Evolutionary conservation across 2,329 filamentous ascomycete species (phyloP), one percentile per base, ranked within the genome.

Genomic region (Blastomyces silverae): DNA sequence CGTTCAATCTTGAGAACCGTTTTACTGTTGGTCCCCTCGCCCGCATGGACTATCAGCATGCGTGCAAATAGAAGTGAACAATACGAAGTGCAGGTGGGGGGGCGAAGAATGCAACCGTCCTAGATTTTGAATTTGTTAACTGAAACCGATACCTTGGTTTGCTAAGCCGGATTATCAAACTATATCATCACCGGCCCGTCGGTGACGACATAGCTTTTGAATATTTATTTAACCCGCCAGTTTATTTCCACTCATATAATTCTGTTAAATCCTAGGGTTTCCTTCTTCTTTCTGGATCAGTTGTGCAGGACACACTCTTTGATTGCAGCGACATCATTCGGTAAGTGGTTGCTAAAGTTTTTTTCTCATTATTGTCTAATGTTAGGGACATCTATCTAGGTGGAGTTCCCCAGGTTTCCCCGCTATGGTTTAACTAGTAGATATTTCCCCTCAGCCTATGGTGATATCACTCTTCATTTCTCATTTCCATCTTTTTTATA

Each of bases 181-280:
- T 22, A 39, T 39, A 42, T 48, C 48, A 46, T 48, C 42, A 61
- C 31, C 44, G 17, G 20, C 42, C 44, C 44, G 44, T 34, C 31
- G 7, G 61, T 62, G 61, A 62, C 48, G 61, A 62, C 61, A 62
- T 62, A 55, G 28, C 48, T 55, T 37, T 10, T 8, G 34, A 31
- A 31, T 10, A 60, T 48, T 59, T 37, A 42, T 58, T 44, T 42
- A 59, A n/a, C n/a, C 37, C 37, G 3, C 37, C 37, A 44, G 22
- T 8, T 34, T 20, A n/a, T 48, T 46, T 20, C 10, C 37, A 11
- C 58, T 31, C 22, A 15, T 20, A 46, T 20, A 46, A 28, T 39
- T 46, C 11, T 20, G 10, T 39, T 42, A 22, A 60, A 48, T 8
- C 44, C 57, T 46, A n/a, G 57, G 15, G 44, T 6, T 34, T 48